Evolutionary conservation across 116 monocot genomes (phyloP), one percentile per base, ranked within the genome.

Genomic region (Dioscorea cayenensis): DNA sequence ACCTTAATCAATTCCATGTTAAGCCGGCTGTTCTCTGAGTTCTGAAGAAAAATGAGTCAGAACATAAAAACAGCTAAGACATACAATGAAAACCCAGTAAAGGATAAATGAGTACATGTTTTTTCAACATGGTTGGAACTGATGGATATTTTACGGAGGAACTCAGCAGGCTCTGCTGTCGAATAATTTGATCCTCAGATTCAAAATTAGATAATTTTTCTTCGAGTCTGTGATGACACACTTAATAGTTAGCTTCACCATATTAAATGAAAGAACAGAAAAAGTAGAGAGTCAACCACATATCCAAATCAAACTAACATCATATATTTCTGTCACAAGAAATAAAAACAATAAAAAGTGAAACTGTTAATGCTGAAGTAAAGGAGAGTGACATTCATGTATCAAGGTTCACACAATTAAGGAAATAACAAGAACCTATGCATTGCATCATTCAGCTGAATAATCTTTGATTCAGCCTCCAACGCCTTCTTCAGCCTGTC

Each of bases 141-240:
- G 87, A 83, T 67, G 91, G 76, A 82, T 93, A 83, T 67, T 94
- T 99, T 38, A 86, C 78, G 73, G 91, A 75, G 58, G 91, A 77
- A 61, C 82, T 25, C 51, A 85, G 72, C 66, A 94, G 79, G 68
- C 87, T 69, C 71, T 91, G 86, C 62, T 87, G 99, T 7, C 89
- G 90, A 28, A 94, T 78, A 72, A 89, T 80, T 77, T 99, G 87
- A 75, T 89, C 85, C 76, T 94, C 99, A 67, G 91, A 85, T 78
- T 99, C 91, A 85, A 99, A 78, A 63, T 83, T 88, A 59, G 85
- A 83, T 37, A 94, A 74, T 48, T 91, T 94, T 58, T 89, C 89
- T 82, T 81, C 77, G 71, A 99, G 87, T 36, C 99, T 99, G 80
- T 51, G 16, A 66, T 66, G 62, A 27, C 7, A 62, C 18, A 62